Conservation (phyloP, 768 basidiomycete species). For the Hemileccinum rubropunctum region DNA sequence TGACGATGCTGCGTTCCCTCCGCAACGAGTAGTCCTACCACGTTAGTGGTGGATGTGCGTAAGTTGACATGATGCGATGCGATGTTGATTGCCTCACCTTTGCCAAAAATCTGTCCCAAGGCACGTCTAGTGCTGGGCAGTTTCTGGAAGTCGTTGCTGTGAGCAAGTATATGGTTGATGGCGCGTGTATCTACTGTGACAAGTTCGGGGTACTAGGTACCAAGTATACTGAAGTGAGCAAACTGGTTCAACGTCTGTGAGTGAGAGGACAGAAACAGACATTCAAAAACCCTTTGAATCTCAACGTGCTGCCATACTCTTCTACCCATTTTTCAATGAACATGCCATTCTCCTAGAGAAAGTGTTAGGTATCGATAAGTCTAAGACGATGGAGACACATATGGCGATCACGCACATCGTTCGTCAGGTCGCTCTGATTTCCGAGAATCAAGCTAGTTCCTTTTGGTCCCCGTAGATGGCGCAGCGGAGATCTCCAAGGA, state of each 20-base stretch:
- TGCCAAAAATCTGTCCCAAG: conserved; percentile 42
- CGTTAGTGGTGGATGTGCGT: not conserved
- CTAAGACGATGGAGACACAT: no score
- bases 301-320: conserved; percentile 47
- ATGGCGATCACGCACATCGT: conserved; percentile 37
- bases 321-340: conserved; percentile 46
- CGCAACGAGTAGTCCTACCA: conserved; percentile 47
- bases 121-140: conserved; percentile 38
- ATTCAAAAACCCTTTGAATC: conserved; percentile 43
- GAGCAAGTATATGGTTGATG: conserved; percentile 60
- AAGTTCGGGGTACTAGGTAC: conserved; percentile 41
- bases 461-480: conserved; percentile 52
- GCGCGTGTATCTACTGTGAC: conserved; percentile 63
- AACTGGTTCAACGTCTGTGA: not conserved
- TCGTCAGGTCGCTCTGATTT: conserved; percentile 43
- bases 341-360: conserved; percentile 27
- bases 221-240: not conserved
- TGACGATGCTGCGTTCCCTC: conserved; percentile 40
- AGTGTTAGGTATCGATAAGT: not conserved
- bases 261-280: conserved; percentile 29
- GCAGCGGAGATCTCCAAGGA: conserved; percentile 40
- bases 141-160: conserved; percentile 56
- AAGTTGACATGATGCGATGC: not conserved
- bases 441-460: conserved; percentile 46
- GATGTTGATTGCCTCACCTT: conserved; percentile 25